Base-by-base conservation (phyloP, 2,329 filamentous ascomycete genomes). In the Microdochium bolleyi region DNA sequence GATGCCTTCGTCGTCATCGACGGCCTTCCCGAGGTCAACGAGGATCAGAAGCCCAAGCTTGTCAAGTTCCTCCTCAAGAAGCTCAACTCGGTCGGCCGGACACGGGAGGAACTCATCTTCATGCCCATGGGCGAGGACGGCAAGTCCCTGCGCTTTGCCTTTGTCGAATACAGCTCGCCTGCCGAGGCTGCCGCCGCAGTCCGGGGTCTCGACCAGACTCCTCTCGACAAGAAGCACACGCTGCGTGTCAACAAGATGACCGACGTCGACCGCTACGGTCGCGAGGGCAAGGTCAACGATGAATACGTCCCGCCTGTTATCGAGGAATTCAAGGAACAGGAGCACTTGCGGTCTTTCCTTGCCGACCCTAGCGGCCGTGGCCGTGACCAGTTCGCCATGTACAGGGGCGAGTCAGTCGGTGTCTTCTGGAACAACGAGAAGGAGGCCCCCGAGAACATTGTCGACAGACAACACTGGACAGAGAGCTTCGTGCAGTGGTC, bases 391-490 rank as follows among this genome's bases (percentile, higher is more conserved):
- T 94, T 97, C 64, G 89, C 89, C 69, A 91, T 97, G 83, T 96
- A 88, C 78, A 86, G 89, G 51, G 88, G 86, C 61, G 94, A 99
- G 51, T 87, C 86, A 57, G 94, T 99, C 37, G 92, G 91, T 55
- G 88, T 99, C 5, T 96, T 88, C 79, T 99, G 92, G 92, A 97
- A 97, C 77, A 95, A 95, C 78, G 94, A 95, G 74, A 92, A 88
- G 72, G 92, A 96, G 55, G 72, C 79, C 22, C 91, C 92, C 3
- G 94, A 99, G 71, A 84, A 82, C 58, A 82, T 96, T 37, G 89
- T 99, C 54, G 92, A 97, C 66, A 87, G 94, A 61, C 85, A 88
- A 64, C 89, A 95, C 78, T 99, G 94, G 94, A 99, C 94, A 55
- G 94, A 99, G 73, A 89, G 89, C 37, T 99, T 99, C 67, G 87